phyloP scores from a whole-genome alignment of 2,329 filamentous ascomycete species.

The Hypoxylon sp. region DNA sequence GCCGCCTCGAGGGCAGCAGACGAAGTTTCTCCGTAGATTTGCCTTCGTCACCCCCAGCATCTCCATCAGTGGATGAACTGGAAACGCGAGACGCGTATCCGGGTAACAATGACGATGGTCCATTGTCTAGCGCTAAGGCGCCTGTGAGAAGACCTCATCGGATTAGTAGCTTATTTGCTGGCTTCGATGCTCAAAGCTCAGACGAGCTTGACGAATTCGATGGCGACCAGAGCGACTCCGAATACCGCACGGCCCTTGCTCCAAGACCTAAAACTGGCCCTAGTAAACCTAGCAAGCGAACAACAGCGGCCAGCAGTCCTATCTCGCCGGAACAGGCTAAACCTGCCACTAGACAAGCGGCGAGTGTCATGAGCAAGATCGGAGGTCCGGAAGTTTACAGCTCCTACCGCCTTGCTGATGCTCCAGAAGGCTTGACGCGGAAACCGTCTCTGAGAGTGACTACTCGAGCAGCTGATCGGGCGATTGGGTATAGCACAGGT shows the following conservation, averaged over 20 bases:
- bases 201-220: constrained; percentile 77
- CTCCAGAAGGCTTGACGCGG: constrained; percentile 48
- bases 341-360: constrained; percentile 47
- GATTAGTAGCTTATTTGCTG: constrained; percentile 88
- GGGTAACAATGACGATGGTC: constrained; percentile 85
- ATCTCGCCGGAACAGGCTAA: constrained; percentile 62
- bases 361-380: constrained; percentile 56
- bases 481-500: constrained; percentile 57
- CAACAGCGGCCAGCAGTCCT: constrained; percentile 57
- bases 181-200: constrained; percentile 81
- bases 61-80: constrained; percentile 49
- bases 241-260: constrained; percentile 76
- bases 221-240: constrained; percentile 74
- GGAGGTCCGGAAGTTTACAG: constrained; percentile 62
- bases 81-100: constrained; percentile 77
- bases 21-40: constrained; percentile 63
- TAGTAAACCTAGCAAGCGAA: constrained; percentile 60
- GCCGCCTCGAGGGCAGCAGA: constrained; percentile 65
- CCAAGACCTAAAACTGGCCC: constrained; percentile 67
- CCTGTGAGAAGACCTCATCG: constrained; percentile 79
- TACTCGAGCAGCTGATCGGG: constrained; percentile 49
- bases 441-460: constrained; percentile 55
- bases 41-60: constrained; percentile 64
- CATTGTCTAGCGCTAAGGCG: constrained; percentile 72
- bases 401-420: constrained; percentile 58